These are phyloP conservation scores for Aspergillus floridensis DNA, from an alignment of 2,329 filamentous ascomycete genomes.

Conservation along the genomic window DNA sequence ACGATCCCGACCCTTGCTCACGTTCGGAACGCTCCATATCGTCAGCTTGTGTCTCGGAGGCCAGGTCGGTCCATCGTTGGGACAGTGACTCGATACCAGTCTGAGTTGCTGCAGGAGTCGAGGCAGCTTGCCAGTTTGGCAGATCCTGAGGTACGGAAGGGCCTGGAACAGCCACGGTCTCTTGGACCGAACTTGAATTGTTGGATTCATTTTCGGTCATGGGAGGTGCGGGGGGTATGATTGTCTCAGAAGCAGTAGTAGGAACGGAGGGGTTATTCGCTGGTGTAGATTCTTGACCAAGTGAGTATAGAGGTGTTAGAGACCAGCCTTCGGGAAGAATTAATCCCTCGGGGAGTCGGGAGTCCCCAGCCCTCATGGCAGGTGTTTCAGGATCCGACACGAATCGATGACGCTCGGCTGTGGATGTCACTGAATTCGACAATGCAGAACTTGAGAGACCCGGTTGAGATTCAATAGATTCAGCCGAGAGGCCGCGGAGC, in stretches of 20 bases:
- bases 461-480: constrained; percentile 11
- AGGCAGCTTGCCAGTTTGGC: constrained; percentile 21
- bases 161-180: constrained; percentile 1
- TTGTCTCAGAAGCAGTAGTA: constrained; percentile 6
- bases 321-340: constrained; percentile 52
- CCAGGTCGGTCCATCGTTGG: constrained; percentile 32
- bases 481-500: constrained; percentile 54
- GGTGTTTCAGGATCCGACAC: constrained; percentile 28
- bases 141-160: constrained; percentile 3
- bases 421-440: constrained; percentile 17
- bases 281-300: constrained; percentile 10
- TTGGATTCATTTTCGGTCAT: constrained; percentile 1
- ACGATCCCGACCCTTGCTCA: constrained; percentile 19
- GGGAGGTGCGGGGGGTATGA: background rate
- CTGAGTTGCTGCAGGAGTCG: constrained; percentile 10
- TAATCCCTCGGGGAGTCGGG: constrained; percentile 51
- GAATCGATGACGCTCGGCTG: constrained; percentile 30
- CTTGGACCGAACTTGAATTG: background rate
- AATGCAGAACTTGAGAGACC: constrained; percentile 14
- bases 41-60: constrained; percentile 16
- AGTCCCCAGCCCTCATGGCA: constrained; percentile 43
- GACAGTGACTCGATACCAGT: constrained; percentile 26
- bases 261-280: constrained; percentile 3
- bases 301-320: constrained; percentile 30
- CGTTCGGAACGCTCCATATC: background rate